Evolutionary conservation across 768 basidiomycete species (phyloP).

Genomic region (Boletales sp.): DNA sequence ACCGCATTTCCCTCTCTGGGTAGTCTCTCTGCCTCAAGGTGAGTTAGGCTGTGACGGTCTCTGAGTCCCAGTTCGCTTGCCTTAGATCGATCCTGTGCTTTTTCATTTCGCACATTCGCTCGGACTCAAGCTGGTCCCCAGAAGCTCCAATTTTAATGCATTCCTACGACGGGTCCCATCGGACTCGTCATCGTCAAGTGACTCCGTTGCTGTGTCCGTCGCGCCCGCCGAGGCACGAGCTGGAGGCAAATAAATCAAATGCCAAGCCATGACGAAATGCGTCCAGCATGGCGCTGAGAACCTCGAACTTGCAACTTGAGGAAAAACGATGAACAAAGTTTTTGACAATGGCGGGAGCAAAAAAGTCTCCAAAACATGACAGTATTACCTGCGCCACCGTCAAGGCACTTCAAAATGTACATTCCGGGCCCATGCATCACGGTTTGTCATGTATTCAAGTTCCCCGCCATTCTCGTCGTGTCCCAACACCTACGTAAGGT

Average conservation of each 20-base stretch:
- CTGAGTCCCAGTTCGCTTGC: too few relatives aligned
- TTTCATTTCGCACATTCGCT: neutral
- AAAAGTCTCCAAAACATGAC: neutral
- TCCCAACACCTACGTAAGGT: slow-evolving; percentile 8
- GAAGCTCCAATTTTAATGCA: too few relatives aligned
- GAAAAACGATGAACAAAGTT: neutral
- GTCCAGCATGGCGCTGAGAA: neutral
- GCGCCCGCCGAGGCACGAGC: neutral
- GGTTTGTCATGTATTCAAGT: neutral
- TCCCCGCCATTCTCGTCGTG: neutral
- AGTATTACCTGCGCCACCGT: neutral
- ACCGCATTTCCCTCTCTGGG: neutral
- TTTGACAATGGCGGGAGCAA: neutral
- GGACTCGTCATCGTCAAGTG: slow-evolving; percentile 1
- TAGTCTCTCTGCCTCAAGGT: neutral
- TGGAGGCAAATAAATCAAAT: neutral
- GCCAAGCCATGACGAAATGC: slow-evolving; percentile 11
- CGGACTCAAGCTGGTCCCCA: too few relatives aligned
- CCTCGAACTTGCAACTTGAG: neutral
- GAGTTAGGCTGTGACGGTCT: neutral
- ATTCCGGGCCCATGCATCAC: neutral
- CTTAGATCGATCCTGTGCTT: slow-evolving; percentile 4
- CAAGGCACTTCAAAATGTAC: neutral
- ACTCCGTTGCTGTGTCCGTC: slow-evolving; percentile 12
- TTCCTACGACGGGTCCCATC: neutral